Evolutionary conservation across 2,329 filamentous ascomycete genomes (phyloP).

Genomic region (Exophiala phaeomuriformis): DNA sequence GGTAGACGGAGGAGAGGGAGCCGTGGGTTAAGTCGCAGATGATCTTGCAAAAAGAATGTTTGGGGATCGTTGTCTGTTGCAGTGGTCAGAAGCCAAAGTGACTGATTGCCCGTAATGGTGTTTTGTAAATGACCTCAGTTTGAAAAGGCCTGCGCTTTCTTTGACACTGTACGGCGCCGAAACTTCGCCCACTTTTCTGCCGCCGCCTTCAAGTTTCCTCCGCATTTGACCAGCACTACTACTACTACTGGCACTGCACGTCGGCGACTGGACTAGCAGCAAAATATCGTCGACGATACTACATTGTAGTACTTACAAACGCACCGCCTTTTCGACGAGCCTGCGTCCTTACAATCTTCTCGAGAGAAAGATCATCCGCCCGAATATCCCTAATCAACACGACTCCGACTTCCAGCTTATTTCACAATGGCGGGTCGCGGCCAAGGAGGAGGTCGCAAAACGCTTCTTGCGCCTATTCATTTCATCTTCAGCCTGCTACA

Average conservation of each 20-base stretch:
- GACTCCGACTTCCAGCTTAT: background rate
- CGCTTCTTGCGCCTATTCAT: constrained; percentile 70
- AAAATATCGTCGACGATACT: background rate
- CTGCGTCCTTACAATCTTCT: background rate
- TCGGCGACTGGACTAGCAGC: background rate
- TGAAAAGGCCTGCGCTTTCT: background rate
- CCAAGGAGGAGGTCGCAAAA: constrained; percentile 55
- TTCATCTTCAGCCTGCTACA: constrained; percentile 91
- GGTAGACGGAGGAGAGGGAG: too few species aligned
- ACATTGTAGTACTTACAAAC: too few species aligned
- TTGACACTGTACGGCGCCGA: background rate
- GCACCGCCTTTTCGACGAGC: background rate
- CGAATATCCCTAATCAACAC: background rate
- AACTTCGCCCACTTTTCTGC: constrained; percentile 10
- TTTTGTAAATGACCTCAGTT: constrained; percentile 17
- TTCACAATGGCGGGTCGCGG: constrained; percentile 47
- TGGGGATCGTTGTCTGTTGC: background rate
- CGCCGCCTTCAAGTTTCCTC: constrained; percentile 8
- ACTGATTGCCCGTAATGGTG: constrained; percentile 1
- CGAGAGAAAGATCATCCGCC: background rate
- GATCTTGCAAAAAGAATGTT: background rate
- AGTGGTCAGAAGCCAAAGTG: background rate
- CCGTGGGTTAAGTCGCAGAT: background rate
- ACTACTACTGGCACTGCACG: background rate
- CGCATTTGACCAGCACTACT: constrained; percentile 11